Conservation (phyloP, 2,329 filamentous ascomycete species). For the Fusarium hainanense region DNA sequence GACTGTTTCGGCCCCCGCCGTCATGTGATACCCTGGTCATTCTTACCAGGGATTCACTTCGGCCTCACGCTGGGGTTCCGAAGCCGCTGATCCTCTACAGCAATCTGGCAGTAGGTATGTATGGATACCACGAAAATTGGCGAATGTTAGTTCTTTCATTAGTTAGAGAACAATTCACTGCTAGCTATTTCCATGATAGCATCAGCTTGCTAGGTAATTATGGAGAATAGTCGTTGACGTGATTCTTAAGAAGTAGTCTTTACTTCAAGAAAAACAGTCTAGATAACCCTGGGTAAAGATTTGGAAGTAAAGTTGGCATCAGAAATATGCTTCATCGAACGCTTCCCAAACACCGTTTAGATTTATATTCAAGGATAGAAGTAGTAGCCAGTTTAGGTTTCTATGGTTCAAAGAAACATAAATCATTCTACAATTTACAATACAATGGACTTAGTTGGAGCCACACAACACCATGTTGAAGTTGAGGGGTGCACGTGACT, state of each 20-base stretch:
- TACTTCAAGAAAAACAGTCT: not conserved
- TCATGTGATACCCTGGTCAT: slow-evolving; percentile 14
- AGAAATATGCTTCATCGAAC: not conserved
- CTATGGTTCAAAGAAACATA: not conserved
- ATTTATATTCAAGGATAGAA: not conserved
- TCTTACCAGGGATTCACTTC: not conserved
- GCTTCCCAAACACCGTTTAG: not conserved
- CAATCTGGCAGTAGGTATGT: rapidly evolving
- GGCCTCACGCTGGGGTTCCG: not conserved
- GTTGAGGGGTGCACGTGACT: slow-evolving; percentile 24
- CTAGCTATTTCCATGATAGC: not conserved
- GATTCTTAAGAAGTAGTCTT: not conserved
- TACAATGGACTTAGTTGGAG: not conserved
- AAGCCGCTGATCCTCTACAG: not conserved
- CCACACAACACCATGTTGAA: not conserved
- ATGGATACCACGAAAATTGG: not conserved
- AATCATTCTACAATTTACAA: not conserved
- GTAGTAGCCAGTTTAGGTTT: too few species aligned
- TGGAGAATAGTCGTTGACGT: not conserved
- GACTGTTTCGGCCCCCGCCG: not conserved
- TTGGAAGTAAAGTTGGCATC: not conserved
- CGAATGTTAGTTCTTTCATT: not conserved
- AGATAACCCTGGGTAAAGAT: not conserved
- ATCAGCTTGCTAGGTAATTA: rapidly evolving
- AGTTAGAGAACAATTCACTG: not conserved